Evolutionary conservation across 345 rosid species (phyloP).

Genomic region (Melaleuca alternifolia): DNA sequence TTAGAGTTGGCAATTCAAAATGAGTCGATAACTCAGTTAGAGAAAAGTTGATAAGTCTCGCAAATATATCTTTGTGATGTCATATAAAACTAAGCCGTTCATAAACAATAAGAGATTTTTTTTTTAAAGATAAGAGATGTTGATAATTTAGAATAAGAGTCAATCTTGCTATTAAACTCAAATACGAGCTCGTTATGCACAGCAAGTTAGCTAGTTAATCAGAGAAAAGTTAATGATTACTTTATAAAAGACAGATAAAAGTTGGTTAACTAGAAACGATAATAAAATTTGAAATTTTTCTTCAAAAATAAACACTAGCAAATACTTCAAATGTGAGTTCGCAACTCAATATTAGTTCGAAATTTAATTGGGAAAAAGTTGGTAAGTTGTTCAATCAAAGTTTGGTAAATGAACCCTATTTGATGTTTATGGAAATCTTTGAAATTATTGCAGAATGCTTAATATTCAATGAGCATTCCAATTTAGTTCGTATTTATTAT

Average conservation of each 20-base stretch:
- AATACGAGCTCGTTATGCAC: not conserved
- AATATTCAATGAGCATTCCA: not conserved
- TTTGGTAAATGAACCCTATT: too few relatives aligned
- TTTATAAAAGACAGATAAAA: not conserved
- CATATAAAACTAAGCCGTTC: not conserved
- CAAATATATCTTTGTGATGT: not conserved
- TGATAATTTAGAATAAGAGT: not conserved
- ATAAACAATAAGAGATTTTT: not conserved
- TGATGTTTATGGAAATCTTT: not conserved
- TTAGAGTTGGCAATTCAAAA: too few relatives aligned
- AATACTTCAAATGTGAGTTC: too few relatives aligned
- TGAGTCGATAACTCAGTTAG: too few relatives aligned
- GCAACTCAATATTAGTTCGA: too few relatives aligned
- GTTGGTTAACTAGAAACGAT: not conserved
- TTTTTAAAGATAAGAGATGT: not conserved
- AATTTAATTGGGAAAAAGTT: too few relatives aligned
- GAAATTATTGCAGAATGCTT: not conserved
- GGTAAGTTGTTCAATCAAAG: too few relatives aligned
- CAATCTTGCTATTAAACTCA: not conserved
- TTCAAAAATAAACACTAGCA: too few relatives aligned
- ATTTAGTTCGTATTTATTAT: not conserved
- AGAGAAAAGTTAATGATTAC: not conserved
- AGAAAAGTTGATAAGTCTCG: not conserved
- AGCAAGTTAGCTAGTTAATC: not conserved
- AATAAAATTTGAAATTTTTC: too few relatives aligned